Evolutionary conservation across 2,329 filamentous ascomycete genomes (phyloP).

Genomic region (Cladophialophora chaetospira): DNA sequence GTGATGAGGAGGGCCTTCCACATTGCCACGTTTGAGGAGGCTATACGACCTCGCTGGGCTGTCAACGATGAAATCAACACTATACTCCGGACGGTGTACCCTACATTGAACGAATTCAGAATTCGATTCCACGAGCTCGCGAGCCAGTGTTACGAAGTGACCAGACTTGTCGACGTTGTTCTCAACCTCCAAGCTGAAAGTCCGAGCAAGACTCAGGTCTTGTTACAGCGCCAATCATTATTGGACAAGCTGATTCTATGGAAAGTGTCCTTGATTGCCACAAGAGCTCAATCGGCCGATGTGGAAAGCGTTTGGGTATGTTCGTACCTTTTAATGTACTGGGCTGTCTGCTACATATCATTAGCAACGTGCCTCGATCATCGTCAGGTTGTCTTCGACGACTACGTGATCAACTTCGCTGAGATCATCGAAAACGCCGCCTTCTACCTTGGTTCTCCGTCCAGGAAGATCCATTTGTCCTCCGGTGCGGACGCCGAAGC

Average conservation of each 20-base stretch:
- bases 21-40: constrained; percentile 16
- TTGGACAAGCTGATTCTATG: constrained; percentile 18
- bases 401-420: constrained; percentile 20
- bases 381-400: constrained; percentile 21
- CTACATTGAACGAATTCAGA: constrained; percentile 14
- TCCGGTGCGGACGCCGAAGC: constrained; percentile 15
- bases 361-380: constrained; percentile 17
- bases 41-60: constrained; percentile 1
- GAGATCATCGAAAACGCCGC: constrained; percentile 22
- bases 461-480: neutral
- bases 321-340: constrained; percentile 29
- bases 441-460: constrained; percentile 9
- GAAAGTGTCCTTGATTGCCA: constrained; percentile 16
- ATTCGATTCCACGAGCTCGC: constrained; percentile 15
- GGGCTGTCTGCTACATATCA: constrained; percentile 25
- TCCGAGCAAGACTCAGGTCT: constrained; percentile 5
- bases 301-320: constrained; percentile 6
- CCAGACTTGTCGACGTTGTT: constrained; percentile 25
- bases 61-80: neutral
- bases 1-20: constrained; percentile 21
- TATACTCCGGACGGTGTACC: neutral
- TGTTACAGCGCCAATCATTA: constrained; percentile 1
- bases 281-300: constrained; percentile 1
- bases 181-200: constrained; percentile 8
- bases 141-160: constrained; percentile 15